A percentile compares a stretch with the other conserved stretches of the same genome.
phyloP scores from a whole-genome alignment of 306 rosid species.

The Coriaria nepalensis region DNA sequence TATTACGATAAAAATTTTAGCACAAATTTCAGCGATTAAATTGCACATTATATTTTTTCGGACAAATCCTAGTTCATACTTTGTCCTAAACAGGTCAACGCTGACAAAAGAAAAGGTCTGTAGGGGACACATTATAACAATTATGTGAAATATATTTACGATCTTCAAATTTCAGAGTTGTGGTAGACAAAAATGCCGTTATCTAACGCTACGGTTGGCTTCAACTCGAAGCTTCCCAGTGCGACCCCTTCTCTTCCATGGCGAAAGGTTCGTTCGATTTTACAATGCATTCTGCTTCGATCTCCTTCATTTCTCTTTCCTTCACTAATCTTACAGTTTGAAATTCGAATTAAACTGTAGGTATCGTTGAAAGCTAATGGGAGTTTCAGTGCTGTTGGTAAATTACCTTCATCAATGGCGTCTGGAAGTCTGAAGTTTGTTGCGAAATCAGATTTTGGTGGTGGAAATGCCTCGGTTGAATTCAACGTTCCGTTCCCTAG shows the following conservation, averaged over 20 bases:
- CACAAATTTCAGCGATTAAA: too few species aligned
- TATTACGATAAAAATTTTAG: too few species aligned
- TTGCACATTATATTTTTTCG: too few species aligned
- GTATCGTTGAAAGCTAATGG: slow-evolving; percentile 18
- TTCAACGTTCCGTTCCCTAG: slow-evolving; percentile 50
- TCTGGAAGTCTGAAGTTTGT: slow-evolving; percentile 14
- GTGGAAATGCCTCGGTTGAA: slow-evolving; percentile 28
- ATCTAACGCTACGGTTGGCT: slow-evolving; percentile 19
- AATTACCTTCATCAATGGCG: slow-evolving; percentile 11
- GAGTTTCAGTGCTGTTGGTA: slow-evolving; percentile 9
- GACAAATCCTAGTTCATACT: too few species aligned
- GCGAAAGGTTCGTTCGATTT: slow-evolving; percentile 21
- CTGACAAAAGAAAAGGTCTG: too few species aligned
- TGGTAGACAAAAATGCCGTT: slow-evolving; percentile 24
- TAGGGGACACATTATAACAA: too few species aligned
- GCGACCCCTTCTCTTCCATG: slow-evolving; percentile 28
- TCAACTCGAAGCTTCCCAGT: slow-evolving; percentile 16
- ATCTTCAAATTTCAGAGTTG: too few species aligned
- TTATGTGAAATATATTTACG: too few species aligned
- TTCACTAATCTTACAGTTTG: not conserved
- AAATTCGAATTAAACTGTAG: too few species aligned
- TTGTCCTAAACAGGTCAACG: too few species aligned
- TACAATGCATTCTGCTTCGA: slow-evolving; percentile 1
- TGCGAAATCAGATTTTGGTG: slow-evolving; percentile 31
- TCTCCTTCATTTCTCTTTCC: slow-evolving; percentile 3